Base-by-base conservation (phyloP, 192 early-diverging fungal species). In the Podila clonocystis region DNA sequence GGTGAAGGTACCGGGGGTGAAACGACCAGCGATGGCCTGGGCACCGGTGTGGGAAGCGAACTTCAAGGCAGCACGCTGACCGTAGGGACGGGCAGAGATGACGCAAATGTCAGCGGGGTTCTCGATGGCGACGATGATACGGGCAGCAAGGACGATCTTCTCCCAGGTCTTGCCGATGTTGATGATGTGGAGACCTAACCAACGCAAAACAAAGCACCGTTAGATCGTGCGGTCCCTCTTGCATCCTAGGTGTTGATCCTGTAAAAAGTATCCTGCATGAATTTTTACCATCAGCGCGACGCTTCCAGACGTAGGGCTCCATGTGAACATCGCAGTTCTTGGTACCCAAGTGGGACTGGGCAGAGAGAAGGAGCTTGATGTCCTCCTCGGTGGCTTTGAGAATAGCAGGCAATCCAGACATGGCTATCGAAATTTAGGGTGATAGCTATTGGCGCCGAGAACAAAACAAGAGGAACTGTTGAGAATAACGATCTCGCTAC, bases 1-100 rank as follows among this genome's bases (percentile, higher is more conserved):
- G 85, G 98, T 99, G 91, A 99, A 99, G 90, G 97, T 99, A 93
- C 98, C 98, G 73, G 98, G 98, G 82, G 98, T 99, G 95, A 99
- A 99, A 87, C 97, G 95, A 87, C 98, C 98, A 63, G 97, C 97
- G 73, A 99, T 96, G 83, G 97, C 97, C 89, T 98, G 95, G 73
- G 97, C 95, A 77, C 97, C 97, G 82, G 97, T 99, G 94, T 98
- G 94, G 75, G 93, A 93, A 68, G 96, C 98, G 88, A 93, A 99
- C 94, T 99, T 99, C 68, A 98, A 91, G 73, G 95, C 96, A 67
- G 97, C 98, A 89, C 98, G 95, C 91, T 99, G 98, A 78, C 97
- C 98, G 84, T 93, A 97, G 71, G 95, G 89, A 85, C 96, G 95
- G 84, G 97, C 93, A 84, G 97, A 96, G 86, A 99, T 96, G 72